Evolutionary conservation across 768 basidiomycete species (phyloP), one percentile per base, ranked within the genome.

Genomic region (Strobilomyces dryophilus): DNA sequence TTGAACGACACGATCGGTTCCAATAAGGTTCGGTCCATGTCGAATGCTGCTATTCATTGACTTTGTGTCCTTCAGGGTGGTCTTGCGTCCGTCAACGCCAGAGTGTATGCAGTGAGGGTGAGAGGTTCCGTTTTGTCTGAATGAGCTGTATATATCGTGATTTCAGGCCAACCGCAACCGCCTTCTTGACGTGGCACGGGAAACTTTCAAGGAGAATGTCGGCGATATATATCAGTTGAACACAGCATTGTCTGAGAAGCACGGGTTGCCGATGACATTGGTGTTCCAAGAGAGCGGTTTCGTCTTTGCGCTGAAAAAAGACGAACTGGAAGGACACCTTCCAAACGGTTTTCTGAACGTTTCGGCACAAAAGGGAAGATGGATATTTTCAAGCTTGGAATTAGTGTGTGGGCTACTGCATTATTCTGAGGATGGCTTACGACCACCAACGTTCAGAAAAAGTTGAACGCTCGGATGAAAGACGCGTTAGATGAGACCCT

Each of bases 161-260:
- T 41, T 46, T 8, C 43, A 87, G 80, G 88, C 91, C 3, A 88
- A 89, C 55, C 80, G 78, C 62, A 90, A 92, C 59, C 82, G 82
- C 27, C 76, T 95, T 10, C 84, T 99, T 29, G 95, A 98, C 58
- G 92, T 98, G 8, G 97, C 95, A 2, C 81, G 97, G 3, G 92
- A 92, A 67, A 95, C 95, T 0, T 98, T 87, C 74, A 91, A 87
- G 61, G 95, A 99, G 68, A 95, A 95, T 59, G 79, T 95, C 41
- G 80, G 83, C 15, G 95, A 99, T 63, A 92, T 97, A 49, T 84
- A 84, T 56, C 78, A 84, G 49, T 73, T 93, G 34, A 81, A 81
- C 54, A 73, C 74, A 15, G 72, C 71, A 0, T 70, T 92, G 14
- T 74, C 82, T 0, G 81, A 88, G 54, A 73, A 80, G 54, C 79